Conservation (phyloP, 2,329 filamentous ascomycete species). For the Hymenoscyphus infarciens region DNA sequence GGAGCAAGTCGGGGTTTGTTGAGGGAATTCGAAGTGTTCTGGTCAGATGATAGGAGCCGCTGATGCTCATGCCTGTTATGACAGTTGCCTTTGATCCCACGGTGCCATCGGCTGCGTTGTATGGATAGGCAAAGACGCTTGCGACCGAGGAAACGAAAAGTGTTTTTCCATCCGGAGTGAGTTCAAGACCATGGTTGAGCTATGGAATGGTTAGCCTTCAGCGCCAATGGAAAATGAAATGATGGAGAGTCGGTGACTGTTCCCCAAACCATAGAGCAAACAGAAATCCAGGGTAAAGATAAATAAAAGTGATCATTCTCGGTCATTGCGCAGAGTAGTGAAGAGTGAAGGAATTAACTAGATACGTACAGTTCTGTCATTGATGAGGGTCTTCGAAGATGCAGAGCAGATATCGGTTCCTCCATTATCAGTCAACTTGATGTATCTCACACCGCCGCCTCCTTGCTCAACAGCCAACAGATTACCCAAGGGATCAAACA, state of each 20-base stretch:
- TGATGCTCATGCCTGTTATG: conserved; percentile 58
- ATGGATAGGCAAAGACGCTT: conserved; percentile 60
- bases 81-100: conserved; percentile 48
- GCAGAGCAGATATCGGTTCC: conserved; percentile 25
- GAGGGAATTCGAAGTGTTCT: conserved; percentile 62
- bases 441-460: conserved; percentile 28
- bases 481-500: conserved; percentile 34
- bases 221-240: too few relatives aligned
- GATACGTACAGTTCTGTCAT: conserved; percentile 16
- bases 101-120: conserved; percentile 51
- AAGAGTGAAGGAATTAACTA: background rate
- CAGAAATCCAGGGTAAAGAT: too few relatives aligned
- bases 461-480: conserved; percentile 33
- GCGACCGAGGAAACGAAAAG: conserved; percentile 56
- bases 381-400: conserved; percentile 22
- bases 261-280: too few relatives aligned
- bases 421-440: conserved; percentile 27
- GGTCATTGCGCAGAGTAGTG: too few relatives aligned
- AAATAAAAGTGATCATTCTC: background rate
- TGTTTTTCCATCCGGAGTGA: conserved; percentile 50
- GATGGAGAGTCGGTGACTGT: too few relatives aligned
- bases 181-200: conserved; percentile 54
- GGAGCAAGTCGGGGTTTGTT: conserved; percentile 51
- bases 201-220: conserved; percentile 24
- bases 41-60: conserved; percentile 53